Base-by-base conservation (phyloP, 1,139 yeast genomes). In the Debaryomycetaceae sp. region DNA sequence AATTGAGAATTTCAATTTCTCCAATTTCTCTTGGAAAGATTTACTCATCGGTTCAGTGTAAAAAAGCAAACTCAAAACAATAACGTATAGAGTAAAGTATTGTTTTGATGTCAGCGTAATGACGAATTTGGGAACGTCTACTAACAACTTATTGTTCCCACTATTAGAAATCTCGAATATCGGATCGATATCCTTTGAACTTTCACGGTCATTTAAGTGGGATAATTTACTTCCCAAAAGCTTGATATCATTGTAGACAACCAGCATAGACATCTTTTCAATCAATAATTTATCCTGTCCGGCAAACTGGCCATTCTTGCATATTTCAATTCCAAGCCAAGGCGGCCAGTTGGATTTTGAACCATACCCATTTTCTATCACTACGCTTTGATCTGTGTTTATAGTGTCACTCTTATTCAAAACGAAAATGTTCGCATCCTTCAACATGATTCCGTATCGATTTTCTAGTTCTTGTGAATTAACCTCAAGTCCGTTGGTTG, bases 1-100 rank as follows among this genome's bases (percentile, higher is more conserved):
- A 42, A 72, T 66, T 1, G 75, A 68, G 47, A 75, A 70, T 43
- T 67, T 68, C 53, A 75, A 57, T 48, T 70, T 72, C 48, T 68
- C 73, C 30, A 75, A 55, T 45, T 63, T 68, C 5, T 69, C 68
- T n/a, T 58, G 49, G 7, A 72, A 53, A 5, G 53, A 50, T 46
- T 68, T 66, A 43, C 68, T 68, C 62, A 64, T 61, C 4, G 78
- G 79, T 49, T 74, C 79, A n/a, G 65, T 55, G 49, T 74, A 74
- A 42, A 73, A 60, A 33, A 75, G 53, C 20, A 74, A 56, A 44
- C 67, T 65, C 43, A 65, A 53, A 1, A 70, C 51, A 6, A 72
- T 72, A 27, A 63, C 58, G 46, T 70, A 74, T 8, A 73, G 55
- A 0, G 75, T 61, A 46, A 68, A 67, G 47, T 74, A 75, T 49